Base-by-base conservation (phyloP, 2,329 filamentous ascomycete species). In the Madurella mycetomatis region DNA sequence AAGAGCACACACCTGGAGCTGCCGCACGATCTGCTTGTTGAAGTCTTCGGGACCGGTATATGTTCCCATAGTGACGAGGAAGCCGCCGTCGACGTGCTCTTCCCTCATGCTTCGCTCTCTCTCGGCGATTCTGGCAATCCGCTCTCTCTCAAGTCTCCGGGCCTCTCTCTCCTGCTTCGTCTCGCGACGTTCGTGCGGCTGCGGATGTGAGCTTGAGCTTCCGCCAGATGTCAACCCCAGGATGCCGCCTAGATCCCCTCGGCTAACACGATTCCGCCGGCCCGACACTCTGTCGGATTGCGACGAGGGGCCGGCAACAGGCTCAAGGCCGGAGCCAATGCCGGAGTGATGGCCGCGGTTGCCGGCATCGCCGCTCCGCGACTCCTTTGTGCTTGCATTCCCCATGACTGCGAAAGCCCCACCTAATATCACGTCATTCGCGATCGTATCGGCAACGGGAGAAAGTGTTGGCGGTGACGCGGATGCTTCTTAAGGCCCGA, bases 31-130 rank as follows among this genome's bases (percentile, higher is more conserved):
- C 16, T 82, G 75, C 71, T 97, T 97, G 76, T 84, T 95, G 69
- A 92, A 99, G 72, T 99, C 94, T 72, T 99, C 94, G 0, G 84
- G 76, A 0, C 92, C 92, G 18, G 90, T 92, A 67, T 99, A 99
- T 47, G 92, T 89, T 37, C 94, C 94, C 67, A 96, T 83, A 0
- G 94, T 99, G 32, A 99, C 94, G 46, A 99, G 75, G 73, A 86
- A 99, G 18, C 94, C 94, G 17, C 94, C 94, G 70, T 99, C 94
- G 2, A 97, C 88, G 69, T 92, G 84, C 68, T 99, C 94, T 64
- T 96, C 92, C 60, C 79, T 85, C 74, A 97, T 84, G 67, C 94
- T 99, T 61, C 88, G 82, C 70, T 96, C 92, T 46, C 94, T 83
- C 69, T 99, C 94, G 69, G 90, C 90, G 42, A 87, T 73, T 54